Evolutionary conservation across 306 rosid genomes (phyloP).

Genomic region (Medicago ruthenica): DNA sequence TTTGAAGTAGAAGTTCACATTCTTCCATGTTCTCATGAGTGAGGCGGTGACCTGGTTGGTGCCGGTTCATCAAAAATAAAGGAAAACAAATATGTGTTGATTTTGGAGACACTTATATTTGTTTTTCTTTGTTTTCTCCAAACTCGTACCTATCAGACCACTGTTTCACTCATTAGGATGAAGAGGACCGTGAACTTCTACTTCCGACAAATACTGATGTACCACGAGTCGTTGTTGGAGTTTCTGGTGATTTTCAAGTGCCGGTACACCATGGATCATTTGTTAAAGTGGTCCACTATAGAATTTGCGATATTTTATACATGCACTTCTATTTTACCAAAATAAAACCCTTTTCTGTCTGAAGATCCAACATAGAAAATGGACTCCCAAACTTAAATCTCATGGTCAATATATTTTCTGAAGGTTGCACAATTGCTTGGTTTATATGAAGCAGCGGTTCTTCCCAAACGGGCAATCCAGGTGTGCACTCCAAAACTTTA

Average conservation of each 20-base stretch:
- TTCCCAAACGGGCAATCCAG: slow-evolving; percentile 98
- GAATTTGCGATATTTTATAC: not conserved
- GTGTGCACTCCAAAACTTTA: slow-evolving; percentile 48
- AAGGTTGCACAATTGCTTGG: slow-evolving; percentile 93
- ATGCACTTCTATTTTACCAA: slow-evolving; percentile 29
- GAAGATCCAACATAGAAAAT: not conserved
- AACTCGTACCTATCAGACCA: not conserved
- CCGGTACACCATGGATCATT: not conserved
- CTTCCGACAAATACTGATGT: not conserved
- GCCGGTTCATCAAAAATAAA: not conserved
- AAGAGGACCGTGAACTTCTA: not conserved
- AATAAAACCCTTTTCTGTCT: not conserved
- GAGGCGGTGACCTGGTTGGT: not conserved
- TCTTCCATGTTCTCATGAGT: not conserved
- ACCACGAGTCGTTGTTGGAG: not conserved
- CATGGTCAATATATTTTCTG: slow-evolving; percentile 36
- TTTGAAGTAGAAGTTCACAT: not conserved
- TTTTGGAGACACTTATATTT: not conserved
- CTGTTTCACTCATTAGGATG: not conserved
- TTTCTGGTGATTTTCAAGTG: not conserved
- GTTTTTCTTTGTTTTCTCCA: not conserved
- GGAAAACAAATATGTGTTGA: not conserved
- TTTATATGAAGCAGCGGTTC: slow-evolving; percentile 81
- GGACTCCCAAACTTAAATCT: slow-evolving; percentile 28
- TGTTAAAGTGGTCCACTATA: not conserved